These are phyloP conservation scores for Neurospora sp. DNA, from an alignment of 495 filamentous ascomycete species.

Conservation along the genomic window DNA sequence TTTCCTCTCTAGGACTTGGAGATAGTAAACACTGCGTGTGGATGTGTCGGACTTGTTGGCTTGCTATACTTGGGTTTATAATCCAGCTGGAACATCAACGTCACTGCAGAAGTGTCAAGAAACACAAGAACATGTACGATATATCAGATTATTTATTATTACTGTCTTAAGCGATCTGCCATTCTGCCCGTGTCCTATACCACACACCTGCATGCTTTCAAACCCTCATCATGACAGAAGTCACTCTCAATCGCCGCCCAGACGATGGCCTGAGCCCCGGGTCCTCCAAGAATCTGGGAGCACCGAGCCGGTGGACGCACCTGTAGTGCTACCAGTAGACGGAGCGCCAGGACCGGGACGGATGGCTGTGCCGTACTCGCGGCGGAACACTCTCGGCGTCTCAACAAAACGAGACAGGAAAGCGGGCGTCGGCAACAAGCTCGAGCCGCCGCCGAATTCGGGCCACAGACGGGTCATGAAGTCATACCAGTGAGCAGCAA, in stretches of 20 bases:
- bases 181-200: background rate
- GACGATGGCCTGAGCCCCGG: slow-evolving; percentile 56
- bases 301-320: slow-evolving; percentile 25
- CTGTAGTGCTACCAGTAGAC: slow-evolving; percentile 23
- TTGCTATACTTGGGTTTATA: background rate
- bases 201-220: slow-evolving; percentile 5
- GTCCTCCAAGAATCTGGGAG: slow-evolving; percentile 53
- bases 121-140: background rate
- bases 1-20: slow-evolving; percentile 7
- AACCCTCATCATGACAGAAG: background rate
- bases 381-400: slow-evolving; percentile 30
- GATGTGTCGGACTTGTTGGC: background rate
- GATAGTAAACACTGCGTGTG: background rate
- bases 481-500: slow-evolving; percentile 78
- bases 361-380: slow-evolving; percentile 51
- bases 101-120: background rate
- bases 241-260: slow-evolving; percentile 41
- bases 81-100: background rate
- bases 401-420: slow-evolving; percentile 55
- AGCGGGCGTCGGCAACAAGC: slow-evolving; percentile 57
- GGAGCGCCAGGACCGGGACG: slow-evolving; percentile 25
- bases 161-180: background rate
- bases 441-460: slow-evolving; percentile 67
- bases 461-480: slow-evolving; percentile 79
- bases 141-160: background rate